Evolutionary conservation across 331 rosid species (phyloP).

Genomic region (Malus hybrid): DNA sequence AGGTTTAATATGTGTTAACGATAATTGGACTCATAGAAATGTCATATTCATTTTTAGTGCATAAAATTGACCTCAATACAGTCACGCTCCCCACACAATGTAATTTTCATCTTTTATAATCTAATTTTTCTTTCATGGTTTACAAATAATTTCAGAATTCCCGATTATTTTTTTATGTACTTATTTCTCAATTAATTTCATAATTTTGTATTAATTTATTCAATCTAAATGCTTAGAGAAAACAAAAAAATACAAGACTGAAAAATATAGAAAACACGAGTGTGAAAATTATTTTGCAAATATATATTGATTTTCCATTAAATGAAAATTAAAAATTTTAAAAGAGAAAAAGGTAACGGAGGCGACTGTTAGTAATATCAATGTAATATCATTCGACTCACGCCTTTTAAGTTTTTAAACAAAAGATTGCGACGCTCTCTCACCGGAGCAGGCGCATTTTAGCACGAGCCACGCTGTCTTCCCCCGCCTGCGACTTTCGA

Average conservation of each 20-base stretch:
- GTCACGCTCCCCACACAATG: too few species aligned
- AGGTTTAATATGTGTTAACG: fast-evolving
- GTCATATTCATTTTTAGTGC: too few species aligned
- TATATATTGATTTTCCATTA: neutral
- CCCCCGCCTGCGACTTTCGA: neutral
- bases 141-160: too few species aligned
- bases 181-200: neutral
- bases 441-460: neutral
- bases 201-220: neutral
- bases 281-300: too few species aligned
- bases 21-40: fast-evolving
- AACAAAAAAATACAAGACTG: neutral
- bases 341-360: neutral
- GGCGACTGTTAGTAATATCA: neutral
- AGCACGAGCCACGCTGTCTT: neutral
- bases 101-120: too few species aligned
- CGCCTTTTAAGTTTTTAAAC: neutral
- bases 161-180: too few species aligned
- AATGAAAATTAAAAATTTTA: neutral
- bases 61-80: too few species aligned
- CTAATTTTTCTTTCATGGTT: too few species aligned
- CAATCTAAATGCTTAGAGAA: neutral
- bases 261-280: too few species aligned
- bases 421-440: neutral
- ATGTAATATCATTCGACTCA: neutral